Base-by-base conservation (phyloP, 2,329 filamentous ascomycete species). In the Aspergillus bombycis region DNA sequence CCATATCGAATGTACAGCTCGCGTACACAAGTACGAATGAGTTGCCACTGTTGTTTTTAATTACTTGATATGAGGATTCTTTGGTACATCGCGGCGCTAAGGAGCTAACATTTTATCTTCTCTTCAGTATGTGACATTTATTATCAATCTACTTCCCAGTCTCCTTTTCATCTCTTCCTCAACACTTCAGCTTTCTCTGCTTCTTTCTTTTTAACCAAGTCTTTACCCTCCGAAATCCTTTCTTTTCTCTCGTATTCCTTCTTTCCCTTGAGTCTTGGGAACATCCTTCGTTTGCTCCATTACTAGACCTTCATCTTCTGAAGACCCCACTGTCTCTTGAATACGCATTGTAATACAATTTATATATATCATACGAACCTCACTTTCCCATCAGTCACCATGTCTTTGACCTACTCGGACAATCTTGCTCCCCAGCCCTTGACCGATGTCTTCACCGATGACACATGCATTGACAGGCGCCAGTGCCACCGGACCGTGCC, bases 381-480 rank as follows among this genome's bases (percentile, higher is more conserved):
- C 38, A 28, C 26, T 46, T 32, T 19, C 16, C 19, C 28, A 50
- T 58, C 53, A 46, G 21, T 45, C 64, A 69, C 21, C 58, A 78
- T 78, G 76, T 74, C 76, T 65, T 65, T 78, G 59, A 72, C 71
- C 50, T 74, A 75, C 63, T 74, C 77, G 53, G 75, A 78, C 64
- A 76, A 74, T 63, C 67, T 79, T 62, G 65, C 77, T 63, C 77
- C 79, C 52, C 77, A 80, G 71, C 79, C 79, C 43, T 64, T 69
- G 46, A 80, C 79, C 26, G 79, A 81, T 67, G 65, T 81, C 66
- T 81, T 90, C 78, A 91, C 88, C 58, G 79, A 76, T 67, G 88
- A 91, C 73, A 90, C 88, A 48, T 86, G 88, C 72, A 89, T 92
- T 75, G 87, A 92, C 77, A 82, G 87, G 57, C 83, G 87, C 68